Conservation (phyloP, 495 filamentous ascomycete species). For the Penicillium turbatum region DNA sequence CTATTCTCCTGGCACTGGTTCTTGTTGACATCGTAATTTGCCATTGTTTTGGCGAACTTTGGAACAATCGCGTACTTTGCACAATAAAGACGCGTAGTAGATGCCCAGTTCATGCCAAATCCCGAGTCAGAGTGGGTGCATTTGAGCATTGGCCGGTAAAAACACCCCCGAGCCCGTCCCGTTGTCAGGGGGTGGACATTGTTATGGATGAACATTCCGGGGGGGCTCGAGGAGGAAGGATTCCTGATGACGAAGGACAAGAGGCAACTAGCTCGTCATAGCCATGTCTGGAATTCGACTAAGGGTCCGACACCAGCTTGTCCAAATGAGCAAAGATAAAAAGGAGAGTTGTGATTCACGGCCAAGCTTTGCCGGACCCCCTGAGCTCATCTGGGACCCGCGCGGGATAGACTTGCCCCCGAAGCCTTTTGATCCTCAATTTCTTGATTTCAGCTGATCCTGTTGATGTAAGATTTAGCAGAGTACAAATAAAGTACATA, state of each 20-base stretch:
- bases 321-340: neutral
- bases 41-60: too few species aligned
- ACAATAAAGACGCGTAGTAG: neutral
- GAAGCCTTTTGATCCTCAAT: neutral
- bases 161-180: neutral
- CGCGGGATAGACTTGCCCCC: neutral
- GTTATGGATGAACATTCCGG: conserved; percentile 25
- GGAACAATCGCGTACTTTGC: too few species aligned
- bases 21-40: too few species aligned
- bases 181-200: conserved; percentile 15
- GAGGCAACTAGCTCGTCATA: neutral
- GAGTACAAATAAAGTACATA: too few species aligned
- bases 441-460: too few species aligned
- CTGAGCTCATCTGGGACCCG: neutral
- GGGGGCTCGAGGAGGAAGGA: conserved; percentile 1
- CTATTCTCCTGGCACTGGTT: neutral
- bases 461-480: too few species aligned
- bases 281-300: neutral
- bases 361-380: conserved; percentile 1
- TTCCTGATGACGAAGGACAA: conserved; percentile 19
- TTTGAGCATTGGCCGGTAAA: neutral
- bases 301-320: neutral
- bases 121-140: neutral
- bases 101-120: too few species aligned
- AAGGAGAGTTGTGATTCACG: neutral